Evolutionary conservation across 306 rosid genomes (phyloP), one percentile per base, ranked within the genome.

Genomic region (Coriaria nepalensis): DNA sequence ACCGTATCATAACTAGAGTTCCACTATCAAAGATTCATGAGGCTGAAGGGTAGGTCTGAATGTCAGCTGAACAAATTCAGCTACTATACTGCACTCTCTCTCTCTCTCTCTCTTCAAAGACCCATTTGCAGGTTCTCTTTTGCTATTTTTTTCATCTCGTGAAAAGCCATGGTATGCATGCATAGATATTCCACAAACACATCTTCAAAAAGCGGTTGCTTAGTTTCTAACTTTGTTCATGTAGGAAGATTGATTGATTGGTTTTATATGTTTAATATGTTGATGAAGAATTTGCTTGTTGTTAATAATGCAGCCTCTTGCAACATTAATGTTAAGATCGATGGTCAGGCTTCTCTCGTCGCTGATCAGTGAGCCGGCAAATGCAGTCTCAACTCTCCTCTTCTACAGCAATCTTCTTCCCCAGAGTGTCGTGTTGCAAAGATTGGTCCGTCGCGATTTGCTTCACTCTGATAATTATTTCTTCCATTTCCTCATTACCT

Each of bases 391-490:
- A 7, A 84, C 95, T 13, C 43, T 78, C 45, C 68, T 78, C 6
- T 78, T 63, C 52, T 73, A 80, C 68, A 64, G 92, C 8, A 74
- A 76, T 43, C 77, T 84, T 66, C 58, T 84, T 1, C 95, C 92
- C 52, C 81, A 64, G 55, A 66, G 65, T 49, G 35, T 45, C 48
- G 33, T 68, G 37, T 59, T 73, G 8, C 37, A 67, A 43, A 73
- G 93, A 73, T 13, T 80, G 68, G 83, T 80, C 39, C 74, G 72
- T 0, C 79, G 66, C 4, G 81, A 84, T 34, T 50, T 84, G 52
- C 86, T 78, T 0, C 62, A 73, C 35, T 62, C 40, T 12, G 81
- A 80, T 8, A 78, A 77, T 55, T 64, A 65, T 41, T 45, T 80
- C 32, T 84, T 80, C 76, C 76, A 66, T 63, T 75, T 80, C 44